These are phyloP conservation scores for Carex myosuroides DNA, from an alignment of 176 grass and related monocot genomes.

Conservation along the genomic window DNA sequence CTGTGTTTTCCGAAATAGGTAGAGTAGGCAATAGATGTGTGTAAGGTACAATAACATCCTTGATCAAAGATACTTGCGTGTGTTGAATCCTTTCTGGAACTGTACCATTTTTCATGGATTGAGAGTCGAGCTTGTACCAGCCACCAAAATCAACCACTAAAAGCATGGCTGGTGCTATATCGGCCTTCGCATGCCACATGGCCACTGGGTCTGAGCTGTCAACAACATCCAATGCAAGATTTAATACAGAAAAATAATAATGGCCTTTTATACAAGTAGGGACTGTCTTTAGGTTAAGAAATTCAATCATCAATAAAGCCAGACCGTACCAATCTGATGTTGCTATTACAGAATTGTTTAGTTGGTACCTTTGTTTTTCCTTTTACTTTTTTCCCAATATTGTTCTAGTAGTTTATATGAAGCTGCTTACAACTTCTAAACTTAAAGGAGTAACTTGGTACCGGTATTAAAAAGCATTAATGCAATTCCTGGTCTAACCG, in stretches of 20 bases:
- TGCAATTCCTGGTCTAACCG: not conserved
- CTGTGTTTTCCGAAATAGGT: slow-evolving; percentile 37
- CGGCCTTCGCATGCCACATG: slow-evolving; percentile 80
- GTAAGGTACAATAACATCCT: slow-evolving; percentile 96
- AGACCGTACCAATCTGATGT: not conserved
- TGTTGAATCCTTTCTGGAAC: slow-evolving; percentile 62
- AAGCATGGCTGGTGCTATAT: slow-evolving; percentile 81
- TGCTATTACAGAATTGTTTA: not conserved
- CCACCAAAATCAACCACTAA: slow-evolving; percentile 96
- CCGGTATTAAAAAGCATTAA: not conserved
- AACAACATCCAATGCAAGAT: slow-evolving; percentile 1
- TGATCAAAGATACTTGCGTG: slow-evolving; percentile 79
- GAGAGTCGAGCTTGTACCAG: slow-evolving; percentile 81
- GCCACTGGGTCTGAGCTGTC: slow-evolving; percentile 72
- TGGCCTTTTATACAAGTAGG: not conserved
- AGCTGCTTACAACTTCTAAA: not conserved
- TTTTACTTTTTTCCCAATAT: not conserved
- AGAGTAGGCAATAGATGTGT: slow-evolving; percentile 80
- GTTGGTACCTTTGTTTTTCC: not conserved
- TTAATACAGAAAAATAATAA: not conserved
- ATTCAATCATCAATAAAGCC: not conserved
- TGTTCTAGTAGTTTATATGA: not conserved
- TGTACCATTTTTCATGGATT: slow-evolving; percentile 31
- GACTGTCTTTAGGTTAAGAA: not conserved
- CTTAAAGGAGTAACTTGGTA: not conserved